Conservation (phyloP, 2,329 filamentous ascomycete genomes). For the Keithomyces neogunnii region DNA sequence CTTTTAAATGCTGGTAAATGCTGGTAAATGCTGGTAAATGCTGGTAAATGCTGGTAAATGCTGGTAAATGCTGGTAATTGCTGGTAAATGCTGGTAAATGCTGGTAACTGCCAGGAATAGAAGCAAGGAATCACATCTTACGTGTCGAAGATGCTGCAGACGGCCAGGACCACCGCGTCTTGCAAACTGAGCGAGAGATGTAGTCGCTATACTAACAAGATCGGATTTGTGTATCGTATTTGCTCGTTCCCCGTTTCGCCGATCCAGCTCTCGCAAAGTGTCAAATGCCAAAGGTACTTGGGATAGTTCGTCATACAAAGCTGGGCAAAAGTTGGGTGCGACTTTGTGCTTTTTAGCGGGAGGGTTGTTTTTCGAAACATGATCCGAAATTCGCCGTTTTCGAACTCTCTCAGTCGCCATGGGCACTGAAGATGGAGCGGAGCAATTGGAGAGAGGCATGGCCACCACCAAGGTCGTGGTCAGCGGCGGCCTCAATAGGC, state of each 20-base stretch:
- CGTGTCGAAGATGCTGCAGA: not conserved
- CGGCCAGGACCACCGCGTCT: not conserved
- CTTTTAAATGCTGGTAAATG: not conserved
- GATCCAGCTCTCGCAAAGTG: constrained; percentile 15
- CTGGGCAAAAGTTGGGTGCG: constrained; percentile 12
- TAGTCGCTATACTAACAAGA: not conserved
- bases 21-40: no score
- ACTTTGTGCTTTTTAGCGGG: not conserved
- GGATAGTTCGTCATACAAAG: constrained; percentile 20
- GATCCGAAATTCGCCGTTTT: not conserved
- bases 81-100: no score
- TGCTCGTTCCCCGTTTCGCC: not conserved
- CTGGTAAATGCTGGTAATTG: no score
- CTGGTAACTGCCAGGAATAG: not conserved
- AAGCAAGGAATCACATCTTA: not conserved
- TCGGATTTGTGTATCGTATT: not conserved
- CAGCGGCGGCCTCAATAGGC: not conserved
- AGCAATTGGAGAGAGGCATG: not conserved
- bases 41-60: no score
- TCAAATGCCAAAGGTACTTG: constrained; percentile 16
- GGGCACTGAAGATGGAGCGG: not conserved
- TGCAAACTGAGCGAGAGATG: not conserved
- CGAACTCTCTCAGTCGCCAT: not conserved
- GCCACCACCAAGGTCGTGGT: not conserved
- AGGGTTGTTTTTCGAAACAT: not conserved